phyloP scores from a whole-genome alignment of 2,329 filamentous ascomycete genomes.

The Lecanicillium sp. region DNA sequence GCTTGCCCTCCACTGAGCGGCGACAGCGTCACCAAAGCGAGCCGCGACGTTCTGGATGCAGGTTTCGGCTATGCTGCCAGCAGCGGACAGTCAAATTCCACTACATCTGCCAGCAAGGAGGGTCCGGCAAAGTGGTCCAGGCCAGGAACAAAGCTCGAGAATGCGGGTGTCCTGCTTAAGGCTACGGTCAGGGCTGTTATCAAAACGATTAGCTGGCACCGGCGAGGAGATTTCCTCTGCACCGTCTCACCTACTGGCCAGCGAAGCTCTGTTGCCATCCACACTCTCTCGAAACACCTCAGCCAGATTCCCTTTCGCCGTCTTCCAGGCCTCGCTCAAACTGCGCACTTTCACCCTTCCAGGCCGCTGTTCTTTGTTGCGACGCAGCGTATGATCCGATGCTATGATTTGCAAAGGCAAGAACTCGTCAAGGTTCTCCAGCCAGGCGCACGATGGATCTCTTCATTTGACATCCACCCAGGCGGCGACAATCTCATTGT shows the following conservation, averaged over 20 bases:
- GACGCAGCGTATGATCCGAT: conserved; percentile 85
- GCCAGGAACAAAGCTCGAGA: conserved; percentile 64
- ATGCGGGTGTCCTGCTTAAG: conserved; percentile 71
- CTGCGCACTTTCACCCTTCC: conserved; percentile 88
- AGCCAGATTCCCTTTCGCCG: conserved; percentile 90
- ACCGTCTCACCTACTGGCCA: conserved; percentile 79
- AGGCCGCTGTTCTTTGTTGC: conserved; percentile 93
- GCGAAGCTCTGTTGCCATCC: conserved; percentile 78
- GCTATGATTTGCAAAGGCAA: conserved; percentile 88
- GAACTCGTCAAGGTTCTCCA: conserved; percentile 89
- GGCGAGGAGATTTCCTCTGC: conserved; percentile 87
- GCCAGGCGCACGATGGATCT: conserved; percentile 90
- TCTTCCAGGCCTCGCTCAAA: conserved; percentile 68
- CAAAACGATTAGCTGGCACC: conserved; percentile 90
- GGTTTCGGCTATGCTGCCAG: conserved; percentile 91
- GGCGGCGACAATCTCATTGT: conserved; percentile 92
- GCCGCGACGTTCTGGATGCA: conserved; percentile 69
- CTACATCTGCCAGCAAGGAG: conserved; percentile 56
- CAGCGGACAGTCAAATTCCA: conserved; percentile 44
- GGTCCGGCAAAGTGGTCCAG: conserved; percentile 77
- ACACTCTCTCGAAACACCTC: conserved; percentile 89
- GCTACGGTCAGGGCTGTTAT: conserved; percentile 72
- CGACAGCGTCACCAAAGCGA: conserved; percentile 64
- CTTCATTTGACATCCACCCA: conserved; percentile 85
- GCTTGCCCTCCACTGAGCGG: conserved; percentile 70